phyloP scores from a whole-genome alignment of 2,329 filamentous ascomycete genomes.

The Colletotrichum lentis region DNA sequence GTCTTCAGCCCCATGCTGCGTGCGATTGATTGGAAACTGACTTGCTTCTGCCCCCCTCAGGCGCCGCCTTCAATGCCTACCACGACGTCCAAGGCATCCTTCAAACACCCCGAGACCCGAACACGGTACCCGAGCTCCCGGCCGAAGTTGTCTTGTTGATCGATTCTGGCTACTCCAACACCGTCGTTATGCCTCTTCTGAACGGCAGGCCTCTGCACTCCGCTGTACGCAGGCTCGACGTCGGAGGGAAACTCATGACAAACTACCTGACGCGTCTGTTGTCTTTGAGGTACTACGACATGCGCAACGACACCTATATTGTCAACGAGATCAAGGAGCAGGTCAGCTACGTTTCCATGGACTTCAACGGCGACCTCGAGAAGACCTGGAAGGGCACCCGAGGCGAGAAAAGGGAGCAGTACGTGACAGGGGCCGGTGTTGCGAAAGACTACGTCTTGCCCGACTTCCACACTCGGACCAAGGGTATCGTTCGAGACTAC shows the following conservation, averaged over 20 bases:
- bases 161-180: conserved; percentile 92
- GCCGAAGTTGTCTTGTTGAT: conserved; percentile 87
- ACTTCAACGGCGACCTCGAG: conserved; percentile 83
- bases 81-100: conserved; percentile 78
- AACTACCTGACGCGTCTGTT: conserved; percentile 92
- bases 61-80: conserved; percentile 80
- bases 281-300: conserved; percentile 91
- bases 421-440: conserved; percentile 64
- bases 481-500: conserved; percentile 79
- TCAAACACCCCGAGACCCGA: conserved; percentile 62
- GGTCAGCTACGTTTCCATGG: conserved; percentile 80
- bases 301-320: conserved; percentile 91
- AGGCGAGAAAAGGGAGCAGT: conserved; percentile 62
- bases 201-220: conserved; percentile 81
- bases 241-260: conserved; percentile 92
- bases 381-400: conserved; percentile 81
- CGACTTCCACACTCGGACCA: conserved; percentile 69
- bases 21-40: not conserved
- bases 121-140: conserved; percentile 58
- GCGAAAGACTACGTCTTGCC: conserved; percentile 93
- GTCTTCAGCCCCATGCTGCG: not conserved
- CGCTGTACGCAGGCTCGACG: conserved; percentile 83
- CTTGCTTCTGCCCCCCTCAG: conserved; percentile 45
- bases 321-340: conserved; percentile 97
- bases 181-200: conserved; percentile 86